phyloP scores from a whole-genome alignment of 441 rosid species.

The Omphalea diandra region DNA sequence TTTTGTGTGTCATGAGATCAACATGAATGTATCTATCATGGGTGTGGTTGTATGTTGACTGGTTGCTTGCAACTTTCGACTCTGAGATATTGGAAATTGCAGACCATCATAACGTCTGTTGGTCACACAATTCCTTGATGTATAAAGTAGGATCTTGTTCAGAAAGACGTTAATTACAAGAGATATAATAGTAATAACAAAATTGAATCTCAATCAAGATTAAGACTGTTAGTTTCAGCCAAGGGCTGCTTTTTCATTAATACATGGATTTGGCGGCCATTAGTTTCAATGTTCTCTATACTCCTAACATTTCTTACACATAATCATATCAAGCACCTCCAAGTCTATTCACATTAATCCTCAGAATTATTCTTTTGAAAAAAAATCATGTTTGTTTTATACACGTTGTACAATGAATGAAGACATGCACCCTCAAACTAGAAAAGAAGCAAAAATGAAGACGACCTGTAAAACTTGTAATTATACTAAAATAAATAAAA shows the following conservation, averaged over 20 bases:
- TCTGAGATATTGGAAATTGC: too few relatives aligned
- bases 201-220: neutral
- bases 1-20: too few relatives aligned
- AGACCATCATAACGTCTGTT: too few relatives aligned
- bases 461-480: conserved; percentile 18
- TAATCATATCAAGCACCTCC: conserved; percentile 6
- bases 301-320: neutral
- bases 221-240: neutral
- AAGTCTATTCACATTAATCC: neutral
- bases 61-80: too few relatives aligned
- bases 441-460: conserved; percentile 15
- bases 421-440: conserved; percentile 20
- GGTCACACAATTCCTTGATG: too few relatives aligned
- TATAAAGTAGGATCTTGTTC: too few relatives aligned
- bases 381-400: conserved; percentile 12
- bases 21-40: too few relatives aligned
- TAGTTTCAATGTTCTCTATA: conserved; percentile 4
- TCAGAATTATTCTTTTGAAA: neutral
- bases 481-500: conserved; percentile 26
- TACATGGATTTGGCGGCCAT: neutral
- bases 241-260: neutral
- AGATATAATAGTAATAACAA: neutral
- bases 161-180: too few relatives aligned
- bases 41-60: too few relatives aligned
- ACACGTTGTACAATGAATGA: conserved; percentile 23